Percentiles rank a stretch among this genome's conserved stretches.
Conservation (phyloP, 805 yeast genomes). For the Starmerella apis region DNA sequence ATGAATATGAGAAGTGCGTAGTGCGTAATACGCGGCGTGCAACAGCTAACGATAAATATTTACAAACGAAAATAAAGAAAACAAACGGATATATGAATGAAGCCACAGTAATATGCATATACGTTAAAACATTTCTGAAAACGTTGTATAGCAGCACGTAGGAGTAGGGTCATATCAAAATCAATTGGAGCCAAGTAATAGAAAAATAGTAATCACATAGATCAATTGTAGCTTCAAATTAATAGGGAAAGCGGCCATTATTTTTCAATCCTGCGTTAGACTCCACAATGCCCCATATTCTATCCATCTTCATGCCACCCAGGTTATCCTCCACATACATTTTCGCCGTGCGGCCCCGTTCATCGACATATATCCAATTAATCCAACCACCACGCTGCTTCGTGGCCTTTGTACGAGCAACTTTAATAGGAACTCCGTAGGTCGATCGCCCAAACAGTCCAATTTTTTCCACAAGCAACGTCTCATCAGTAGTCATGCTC, state of each 20-base stretch:
- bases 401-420: conserved; percentile 36
- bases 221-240: not conserved
- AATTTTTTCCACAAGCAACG: conserved; percentile 56
- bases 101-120: no score
- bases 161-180: no score
- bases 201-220: no score
- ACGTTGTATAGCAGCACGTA: no score
- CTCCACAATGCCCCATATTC: conserved; percentile 77
- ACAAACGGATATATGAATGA: no score
- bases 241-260: conserved; percentile 39
- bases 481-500: conserved; percentile 50
- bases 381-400: conserved; percentile 41
- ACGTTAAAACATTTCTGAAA: no score
- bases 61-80: no score
- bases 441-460: conserved; percentile 56
- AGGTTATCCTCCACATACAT: conserved; percentile 60
- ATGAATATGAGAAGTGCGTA: not conserved
- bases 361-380: conserved; percentile 36
- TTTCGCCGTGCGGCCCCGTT: conserved; percentile 31
- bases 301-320: conserved; percentile 75
- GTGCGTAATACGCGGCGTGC: no score
- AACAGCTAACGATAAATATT: no score
- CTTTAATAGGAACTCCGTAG: conserved; percentile 49
- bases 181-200: no score
- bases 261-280: conserved; percentile 53